Percentiles rank a stretch among this genome's conserved stretches.
Evolutionary conservation across 495 filamentous ascomycete genomes (phyloP).

Genomic region (Penicillium bovifimosum): DNA sequence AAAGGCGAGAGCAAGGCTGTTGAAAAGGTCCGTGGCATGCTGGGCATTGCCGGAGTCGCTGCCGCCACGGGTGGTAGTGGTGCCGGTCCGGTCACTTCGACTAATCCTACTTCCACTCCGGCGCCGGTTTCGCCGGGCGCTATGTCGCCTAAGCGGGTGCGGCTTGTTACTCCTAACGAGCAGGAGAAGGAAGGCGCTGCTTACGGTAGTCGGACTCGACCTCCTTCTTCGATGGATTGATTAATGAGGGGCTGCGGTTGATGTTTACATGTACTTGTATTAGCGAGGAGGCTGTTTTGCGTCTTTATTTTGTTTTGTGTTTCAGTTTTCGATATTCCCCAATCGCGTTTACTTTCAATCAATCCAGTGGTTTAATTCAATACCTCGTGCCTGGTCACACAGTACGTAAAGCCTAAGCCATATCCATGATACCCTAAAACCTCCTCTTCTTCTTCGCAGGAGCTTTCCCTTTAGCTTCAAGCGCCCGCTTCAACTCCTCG

Average conservation of each 20-base stretch:
- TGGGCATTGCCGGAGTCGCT: slow-evolving; percentile 28
- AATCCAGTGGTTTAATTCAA: neutral
- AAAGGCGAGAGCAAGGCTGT: slow-evolving; percentile 42
- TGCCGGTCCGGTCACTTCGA: slow-evolving; percentile 20
- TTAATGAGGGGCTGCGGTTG: neutral
- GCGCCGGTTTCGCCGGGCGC: slow-evolving; percentile 22
- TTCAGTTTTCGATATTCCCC: slow-evolving; percentile 7
- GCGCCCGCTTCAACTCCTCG: slow-evolving; percentile 56
- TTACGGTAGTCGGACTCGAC: slow-evolving; percentile 21
- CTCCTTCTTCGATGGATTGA: slow-evolving; percentile 9
- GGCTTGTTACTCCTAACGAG: slow-evolving; percentile 41
- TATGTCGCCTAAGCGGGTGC: slow-evolving; percentile 43
- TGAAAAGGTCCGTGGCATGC: slow-evolving; percentile 45
- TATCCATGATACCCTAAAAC: slow-evolving; percentile 33
- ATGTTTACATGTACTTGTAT: neutral
- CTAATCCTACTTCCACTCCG: slow-evolving; percentile 17
- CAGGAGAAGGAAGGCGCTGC: slow-evolving; percentile 28
- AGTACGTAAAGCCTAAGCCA: neutral
- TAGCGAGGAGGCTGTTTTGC: neutral
- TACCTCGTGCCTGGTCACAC: too few species aligned
- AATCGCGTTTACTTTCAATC: slow-evolving; percentile 4
- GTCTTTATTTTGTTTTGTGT: neutral
- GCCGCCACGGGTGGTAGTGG: slow-evolving; percentile 18
- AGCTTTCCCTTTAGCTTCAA: slow-evolving; percentile 60
- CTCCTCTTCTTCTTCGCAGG: slow-evolving; percentile 63